Base-by-base conservation (phyloP, 768 basidiomycete species). In the Tremella fuciformis region DNA sequence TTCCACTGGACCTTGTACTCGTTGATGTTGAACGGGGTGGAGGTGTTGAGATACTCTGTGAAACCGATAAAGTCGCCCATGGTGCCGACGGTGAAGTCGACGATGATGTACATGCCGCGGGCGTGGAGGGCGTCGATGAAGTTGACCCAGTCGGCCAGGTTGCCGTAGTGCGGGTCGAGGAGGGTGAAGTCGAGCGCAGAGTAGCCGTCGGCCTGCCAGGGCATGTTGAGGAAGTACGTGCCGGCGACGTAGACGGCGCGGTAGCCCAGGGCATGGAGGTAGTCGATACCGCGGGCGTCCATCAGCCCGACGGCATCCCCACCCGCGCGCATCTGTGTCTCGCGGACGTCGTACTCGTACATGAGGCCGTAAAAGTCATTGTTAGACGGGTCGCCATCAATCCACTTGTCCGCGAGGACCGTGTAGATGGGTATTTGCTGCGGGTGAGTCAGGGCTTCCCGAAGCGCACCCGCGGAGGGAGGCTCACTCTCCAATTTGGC, bases 11-110 rank as follows among this genome's bases (percentile, higher is more conserved):
- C 83, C 46, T 81, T 76, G 75, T 94, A 86, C 75, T 96, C 89
- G 57, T 84, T 78, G 9, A 91, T 77, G 46, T 74, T 78, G 78
- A 93, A 96, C 0, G 91, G 89, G 0, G 92, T 84, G 38, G 86
- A 90, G 8, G 79, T 70, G 75, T 94, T 96, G 22, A 91, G 78
- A 74, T 83, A 91, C 91, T 87, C 88, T 50, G 86, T 74, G 66
- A 91, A 92, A 13, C 88, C 91, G 75, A 96, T 80, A 58, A 92
- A 80, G 79, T 94, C 91, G 61, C 82, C 82, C 84, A 94, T 88
- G 1, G 92, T 96, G 13, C 91, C 91, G 55, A 96, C 87, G 1
- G 92, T 96, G 72, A 96, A 92, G 79, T 96, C 92, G 22, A 84
- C 81, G 84, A 96, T 91, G 68, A 94, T 77, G 74, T 91, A 94